These are phyloP conservation scores for Cyclocybe cylindracea DNA, from an alignment of 768 basidiomycete species.

Conservation along the genomic window DNA sequence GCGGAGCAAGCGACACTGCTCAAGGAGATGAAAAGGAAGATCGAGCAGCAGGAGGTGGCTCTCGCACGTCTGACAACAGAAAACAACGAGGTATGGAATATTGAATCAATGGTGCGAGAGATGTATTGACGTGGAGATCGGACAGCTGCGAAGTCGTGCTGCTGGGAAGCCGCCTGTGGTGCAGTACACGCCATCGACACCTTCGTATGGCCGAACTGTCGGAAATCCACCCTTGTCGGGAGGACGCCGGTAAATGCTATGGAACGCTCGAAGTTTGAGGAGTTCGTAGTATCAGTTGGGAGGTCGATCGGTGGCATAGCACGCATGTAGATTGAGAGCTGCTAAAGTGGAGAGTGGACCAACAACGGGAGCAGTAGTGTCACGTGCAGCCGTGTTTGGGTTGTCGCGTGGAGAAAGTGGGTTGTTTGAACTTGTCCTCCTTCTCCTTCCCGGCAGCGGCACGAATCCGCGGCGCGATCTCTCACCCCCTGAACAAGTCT, in stretches of 20 bases:
- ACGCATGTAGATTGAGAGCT: too few relatives aligned
- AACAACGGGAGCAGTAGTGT: not conserved
- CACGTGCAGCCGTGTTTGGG: constrained; percentile 30
- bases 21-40: constrained; percentile 46
- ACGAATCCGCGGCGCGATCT: not conserved
- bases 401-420: constrained; percentile 20
- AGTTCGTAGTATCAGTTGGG: too few relatives aligned
- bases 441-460: constrained; percentile 1
- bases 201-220: too few relatives aligned
- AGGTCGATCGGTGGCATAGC: too few relatives aligned
- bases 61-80: constrained; percentile 45
- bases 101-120: not conserved
- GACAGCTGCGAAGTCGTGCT: constrained; percentile 1
- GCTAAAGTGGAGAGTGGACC: too few relatives aligned
- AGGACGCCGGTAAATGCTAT: too few relatives aligned
- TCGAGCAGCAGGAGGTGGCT: constrained; percentile 47
- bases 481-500: not conserved
- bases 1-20: constrained; percentile 33
- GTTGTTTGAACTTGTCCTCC: constrained; percentile 21
- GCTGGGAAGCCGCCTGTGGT: too few relatives aligned
- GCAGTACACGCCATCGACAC: too few relatives aligned
- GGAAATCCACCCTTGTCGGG: too few relatives aligned
- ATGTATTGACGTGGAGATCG: not conserved
- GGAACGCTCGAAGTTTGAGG: too few relatives aligned
- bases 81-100: constrained; percentile 41